These are phyloP conservation scores for Fusarium heterosporum DNA, from an alignment of 2,329 filamentous ascomycete genomes.

Conservation along the genomic window DNA sequence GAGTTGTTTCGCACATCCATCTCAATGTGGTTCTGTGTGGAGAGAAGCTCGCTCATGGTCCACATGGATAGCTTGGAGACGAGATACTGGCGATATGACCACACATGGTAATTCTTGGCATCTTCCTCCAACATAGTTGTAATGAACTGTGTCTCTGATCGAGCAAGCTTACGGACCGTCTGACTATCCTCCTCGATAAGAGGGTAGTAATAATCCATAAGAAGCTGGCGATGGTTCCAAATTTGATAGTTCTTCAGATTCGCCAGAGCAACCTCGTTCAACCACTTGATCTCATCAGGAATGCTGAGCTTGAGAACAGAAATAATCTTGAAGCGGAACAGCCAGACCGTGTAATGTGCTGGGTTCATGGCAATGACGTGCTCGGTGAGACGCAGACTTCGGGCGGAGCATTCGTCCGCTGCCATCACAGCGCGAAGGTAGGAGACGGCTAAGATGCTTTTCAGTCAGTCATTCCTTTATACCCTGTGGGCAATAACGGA, in stretches of 20 bases:
- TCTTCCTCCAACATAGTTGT: conserved; percentile 84
- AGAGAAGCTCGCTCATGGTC: conserved; percentile 76
- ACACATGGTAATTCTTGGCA: conserved; percentile 98
- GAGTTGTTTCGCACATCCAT: conserved; percentile 94
- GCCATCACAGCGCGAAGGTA: conserved; percentile 97
- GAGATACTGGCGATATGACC: conserved; percentile 88
- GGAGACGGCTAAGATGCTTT: conserved; percentile 73
- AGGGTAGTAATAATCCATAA: conserved; percentile 69
- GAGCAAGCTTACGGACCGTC: conserved; percentile 68
- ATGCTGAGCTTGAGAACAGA: conserved; percentile 74
- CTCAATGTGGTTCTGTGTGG: conserved; percentile 78
- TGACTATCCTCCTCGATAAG: conserved; percentile 68
- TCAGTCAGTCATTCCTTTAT: conserved; percentile 39
- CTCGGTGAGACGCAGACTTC: conserved; percentile 84
- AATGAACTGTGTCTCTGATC: conserved; percentile 80
- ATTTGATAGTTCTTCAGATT: conserved; percentile 99
- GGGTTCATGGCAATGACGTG: conserved; percentile 94
- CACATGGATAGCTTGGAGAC: conserved; percentile 75
- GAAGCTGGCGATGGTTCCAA: conserved; percentile 81
- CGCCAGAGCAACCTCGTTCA: conserved; percentile 83
- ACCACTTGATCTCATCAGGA: conserved; percentile 81
- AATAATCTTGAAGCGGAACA: conserved; percentile 88
- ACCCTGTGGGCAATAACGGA: conserved; percentile 22
- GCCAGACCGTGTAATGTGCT: conserved; percentile 98
- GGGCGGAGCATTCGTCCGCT: conserved; percentile 81